phyloP scores from a whole-genome alignment of 305 asterid genomes.

The Solanum chacoense region DNA sequence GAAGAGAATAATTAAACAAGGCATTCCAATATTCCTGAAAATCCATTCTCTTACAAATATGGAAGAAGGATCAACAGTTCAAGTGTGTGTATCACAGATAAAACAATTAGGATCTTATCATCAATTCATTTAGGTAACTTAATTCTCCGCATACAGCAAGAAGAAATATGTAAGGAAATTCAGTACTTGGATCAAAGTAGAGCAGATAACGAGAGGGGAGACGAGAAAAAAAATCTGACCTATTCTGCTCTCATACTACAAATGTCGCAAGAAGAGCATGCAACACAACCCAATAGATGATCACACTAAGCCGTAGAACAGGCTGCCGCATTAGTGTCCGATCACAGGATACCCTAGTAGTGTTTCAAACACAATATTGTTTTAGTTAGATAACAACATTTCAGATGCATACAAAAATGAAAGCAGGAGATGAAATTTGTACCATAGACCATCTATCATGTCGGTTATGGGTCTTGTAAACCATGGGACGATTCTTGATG shows the following conservation, averaged over 20 bases:
- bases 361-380: slow-evolving; percentile 3
- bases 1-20: neutral
- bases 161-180: neutral
- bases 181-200: neutral
- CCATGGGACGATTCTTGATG: slow-evolving; percentile 80
- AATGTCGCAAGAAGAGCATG: slow-evolving; percentile 74
- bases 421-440: neutral
- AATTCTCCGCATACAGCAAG: neutral
- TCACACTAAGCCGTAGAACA: slow-evolving; percentile 78
- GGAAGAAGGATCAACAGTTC: neutral
- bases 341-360: slow-evolving; percentile 89
- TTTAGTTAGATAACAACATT: neutral
- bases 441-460: slow-evolving; percentile 92
- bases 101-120: neutral
- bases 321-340: slow-evolving; percentile 97
- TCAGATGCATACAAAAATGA: neutral
- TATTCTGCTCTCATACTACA: slow-evolving; percentile 52
- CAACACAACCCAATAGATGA: slow-evolving; percentile 80
- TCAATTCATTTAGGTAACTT: neutral
- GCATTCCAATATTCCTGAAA: neutral
- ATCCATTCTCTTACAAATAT: neutral
- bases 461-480: slow-evolving; percentile 88
- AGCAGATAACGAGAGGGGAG: slow-evolving; percentile 6
- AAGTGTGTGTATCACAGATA: neutral
- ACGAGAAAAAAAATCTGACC: slow-evolving; percentile 20